Conservation (phyloP, 2,329 filamentous ascomycete species). For the Paraphaeosphaeria sporulosa region DNA sequence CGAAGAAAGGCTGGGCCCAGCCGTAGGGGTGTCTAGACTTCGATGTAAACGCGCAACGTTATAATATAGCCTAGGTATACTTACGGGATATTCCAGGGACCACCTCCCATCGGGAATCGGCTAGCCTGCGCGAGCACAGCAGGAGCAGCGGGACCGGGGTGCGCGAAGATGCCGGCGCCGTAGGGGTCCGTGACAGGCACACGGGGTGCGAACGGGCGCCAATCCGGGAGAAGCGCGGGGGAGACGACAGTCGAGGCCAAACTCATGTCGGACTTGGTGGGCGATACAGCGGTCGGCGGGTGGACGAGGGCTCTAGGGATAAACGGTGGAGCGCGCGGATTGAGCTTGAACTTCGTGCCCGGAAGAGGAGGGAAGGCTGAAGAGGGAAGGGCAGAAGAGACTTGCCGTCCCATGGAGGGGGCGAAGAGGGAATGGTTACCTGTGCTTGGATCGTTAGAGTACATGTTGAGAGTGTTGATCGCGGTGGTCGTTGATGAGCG, state of each 20-base stretch:
- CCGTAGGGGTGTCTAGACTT: background rate
- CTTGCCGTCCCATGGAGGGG: background rate
- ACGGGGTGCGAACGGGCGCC: background rate
- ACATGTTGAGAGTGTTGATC: background rate
- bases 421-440: background rate
- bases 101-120: background rate
- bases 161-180: background rate
- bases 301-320: conserved; percentile 5
- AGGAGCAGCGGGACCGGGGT: background rate
- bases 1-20: background rate
- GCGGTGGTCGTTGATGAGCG: background rate
- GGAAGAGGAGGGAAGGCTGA: background rate
- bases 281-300: background rate
- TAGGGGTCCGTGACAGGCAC: background rate
- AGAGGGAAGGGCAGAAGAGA: background rate
- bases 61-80: background rate
- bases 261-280: background rate
- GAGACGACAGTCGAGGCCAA: background rate
- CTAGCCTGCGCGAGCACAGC: no score
- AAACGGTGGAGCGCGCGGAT: conserved; percentile 15
- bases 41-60: background rate
- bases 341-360: conserved; percentile 1
- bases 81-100: background rate
- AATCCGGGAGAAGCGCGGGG: background rate
- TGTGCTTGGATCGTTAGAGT: background rate